Evolutionary conservation across 106 monocot species (phyloP).

Genomic region (Xerophyta viscosa): DNA sequence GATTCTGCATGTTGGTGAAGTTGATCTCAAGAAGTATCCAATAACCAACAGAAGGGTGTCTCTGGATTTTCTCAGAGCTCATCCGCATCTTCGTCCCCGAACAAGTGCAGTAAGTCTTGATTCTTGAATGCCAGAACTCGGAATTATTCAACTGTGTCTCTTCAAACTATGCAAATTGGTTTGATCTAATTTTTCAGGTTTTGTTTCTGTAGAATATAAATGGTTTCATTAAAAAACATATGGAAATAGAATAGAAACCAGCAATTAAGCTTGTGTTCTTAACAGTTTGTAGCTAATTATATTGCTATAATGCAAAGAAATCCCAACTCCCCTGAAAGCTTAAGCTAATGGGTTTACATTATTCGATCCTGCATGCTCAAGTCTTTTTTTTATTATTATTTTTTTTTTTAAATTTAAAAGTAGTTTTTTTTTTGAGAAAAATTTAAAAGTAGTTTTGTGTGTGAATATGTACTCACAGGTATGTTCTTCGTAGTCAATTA

Average conservation of each 20-base stretch:
- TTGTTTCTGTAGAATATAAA: not conserved
- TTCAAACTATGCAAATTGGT: not conserved
- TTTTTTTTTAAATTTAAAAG: too few relatives aligned
- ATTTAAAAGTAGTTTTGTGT: too few relatives aligned
- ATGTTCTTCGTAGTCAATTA: too few relatives aligned
- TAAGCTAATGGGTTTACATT: too few relatives aligned
- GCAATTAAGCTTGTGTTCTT: too few relatives aligned
- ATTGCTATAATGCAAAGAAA: not conserved
- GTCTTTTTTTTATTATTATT: too few relatives aligned
- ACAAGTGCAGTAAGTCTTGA: conserved; percentile 32
- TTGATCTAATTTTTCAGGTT: not conserved
- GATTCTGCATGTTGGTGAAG: conserved; percentile 60
- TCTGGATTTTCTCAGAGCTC: conserved; percentile 32
- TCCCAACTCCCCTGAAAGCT: too few relatives aligned
- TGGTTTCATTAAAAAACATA: not conserved
- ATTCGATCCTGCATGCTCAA: too few relatives aligned
- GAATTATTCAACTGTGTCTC: too few relatives aligned
- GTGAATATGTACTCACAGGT: too few relatives aligned
- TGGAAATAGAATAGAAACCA: not conserved
- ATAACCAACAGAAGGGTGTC: conserved; percentile 27
- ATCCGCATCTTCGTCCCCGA: conserved; percentile 57
- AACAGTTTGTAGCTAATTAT: too few relatives aligned
- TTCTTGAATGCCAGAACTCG: too few relatives aligned
- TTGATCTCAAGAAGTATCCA: conserved; percentile 50
- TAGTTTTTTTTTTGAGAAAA: not conserved